Evolutionary conservation across 2,329 filamentous ascomycete species (phyloP), one percentile per base, ranked within the genome.

Genomic region (Aspergillus sp.): DNA sequence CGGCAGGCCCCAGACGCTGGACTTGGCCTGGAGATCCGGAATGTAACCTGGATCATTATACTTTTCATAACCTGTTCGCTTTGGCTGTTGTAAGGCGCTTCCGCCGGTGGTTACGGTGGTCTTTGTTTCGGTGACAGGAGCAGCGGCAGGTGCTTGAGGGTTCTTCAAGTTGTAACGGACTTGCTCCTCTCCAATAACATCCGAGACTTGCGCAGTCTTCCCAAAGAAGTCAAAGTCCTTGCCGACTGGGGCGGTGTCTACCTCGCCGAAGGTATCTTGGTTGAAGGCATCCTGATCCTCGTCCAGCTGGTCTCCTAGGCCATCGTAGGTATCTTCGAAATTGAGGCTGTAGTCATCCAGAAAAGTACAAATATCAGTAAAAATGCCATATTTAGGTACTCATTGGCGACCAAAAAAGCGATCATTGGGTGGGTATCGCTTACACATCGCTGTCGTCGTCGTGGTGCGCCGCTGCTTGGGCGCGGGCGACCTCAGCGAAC

Each of bases 221-320:
- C 93, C 93, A 64, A 96, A 96, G 77, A 98, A 99, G 74, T 99
- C 95, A 68, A 98, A 98, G 75, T 99, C 93, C 73, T 90, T 96
- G 70, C 93, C 93, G 58, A 95, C 85, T 11, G 80, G 75, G 38
- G 73, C 64, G 17, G 73, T 70, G 17, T 73, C 77, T 36, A 74
- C 82, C 56, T 75, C 76, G 58, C 85, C 90, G 71, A 99, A 99
- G 2, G 95, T 99, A 72, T 98, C 95, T 68, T 98, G 91, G 75
- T 99, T 99, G 82, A 97, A 91, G 50, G 85, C 91, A 80, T 99
- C 95, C 69, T 93, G 90, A 18, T 90, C 88, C 72, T 99, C 93
- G 68, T 96, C 88, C 36, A 99, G 87, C 74, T 90, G 87, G 70
- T 96, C 90, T 56, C 92, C 95, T 41, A 99, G 81, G 17, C 93